Percentiles rank a stretch among this genome's conserved stretches.
Conservation (phyloP, 345 rosid genomes). For the Schrenkiella parvula region DNA sequence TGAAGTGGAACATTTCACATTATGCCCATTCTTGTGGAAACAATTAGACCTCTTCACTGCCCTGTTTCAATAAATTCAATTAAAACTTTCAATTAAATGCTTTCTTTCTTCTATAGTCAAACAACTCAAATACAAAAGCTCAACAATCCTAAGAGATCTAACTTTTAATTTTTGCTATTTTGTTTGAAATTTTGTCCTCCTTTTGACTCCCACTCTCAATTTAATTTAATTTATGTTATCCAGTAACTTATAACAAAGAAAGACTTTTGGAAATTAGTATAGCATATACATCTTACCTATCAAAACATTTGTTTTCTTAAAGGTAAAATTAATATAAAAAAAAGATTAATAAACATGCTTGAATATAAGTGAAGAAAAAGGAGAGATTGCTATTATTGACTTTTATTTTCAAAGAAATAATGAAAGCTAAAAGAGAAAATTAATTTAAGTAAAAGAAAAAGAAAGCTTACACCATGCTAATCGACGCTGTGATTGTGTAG, state of each 20-base stretch:
- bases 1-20: slow-evolving; percentile 48
- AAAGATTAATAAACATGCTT: not conserved
- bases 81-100: not conserved
- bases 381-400: not conserved
- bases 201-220: not conserved
- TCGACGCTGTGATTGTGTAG: slow-evolving; percentile 89
- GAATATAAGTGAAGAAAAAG: not conserved
- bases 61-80: slow-evolving; percentile 36
- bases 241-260: not conserved
- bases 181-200: not conserved
- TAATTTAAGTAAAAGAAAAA: not conserved
- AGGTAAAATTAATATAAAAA: not conserved
- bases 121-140: not conserved
- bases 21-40: slow-evolving; percentile 66
- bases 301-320: not conserved
- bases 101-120: not conserved
- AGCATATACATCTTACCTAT: not conserved
- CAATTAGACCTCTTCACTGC: slow-evolving; percentile 78
- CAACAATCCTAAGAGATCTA: not conserved
- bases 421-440: not conserved
- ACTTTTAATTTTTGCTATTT: not conserved
- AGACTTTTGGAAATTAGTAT: not conserved
- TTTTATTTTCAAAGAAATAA: not conserved
- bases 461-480: slow-evolving; percentile 84
- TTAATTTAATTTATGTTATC: not conserved